Evolutionary conservation across 2,329 filamentous ascomycete genomes (phyloP).

Genomic region (Aspergillus hortae): DNA sequence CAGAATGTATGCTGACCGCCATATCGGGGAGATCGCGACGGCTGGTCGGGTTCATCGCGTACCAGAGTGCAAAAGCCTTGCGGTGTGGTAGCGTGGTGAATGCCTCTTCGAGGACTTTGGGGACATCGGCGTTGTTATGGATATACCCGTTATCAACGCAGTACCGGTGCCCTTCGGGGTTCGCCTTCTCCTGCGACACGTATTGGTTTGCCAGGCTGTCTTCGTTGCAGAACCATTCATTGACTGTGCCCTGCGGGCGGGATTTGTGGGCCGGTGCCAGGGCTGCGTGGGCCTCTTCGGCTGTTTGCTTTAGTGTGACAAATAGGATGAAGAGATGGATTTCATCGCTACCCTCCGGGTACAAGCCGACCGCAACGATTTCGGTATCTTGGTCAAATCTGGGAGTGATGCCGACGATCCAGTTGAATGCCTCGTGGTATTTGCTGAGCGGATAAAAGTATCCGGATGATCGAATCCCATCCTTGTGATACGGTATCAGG

Average conservation of each 20-base stretch:
- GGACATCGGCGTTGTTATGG: constrained; percentile 45
- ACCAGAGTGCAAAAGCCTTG: constrained; percentile 50
- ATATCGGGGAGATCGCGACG: constrained; percentile 45
- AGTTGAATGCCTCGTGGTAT: constrained; percentile 47
- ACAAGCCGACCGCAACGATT: constrained; percentile 23
- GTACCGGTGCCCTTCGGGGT: constrained; percentile 50
- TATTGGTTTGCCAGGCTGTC: constrained; percentile 31
- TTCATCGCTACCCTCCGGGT: constrained; percentile 35
- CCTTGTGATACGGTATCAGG: constrained; percentile 23
- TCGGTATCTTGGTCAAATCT: constrained; percentile 20
- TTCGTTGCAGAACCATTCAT: constrained; percentile 36
- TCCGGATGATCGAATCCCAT: constrained; percentile 29
- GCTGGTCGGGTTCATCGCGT: constrained; percentile 50
- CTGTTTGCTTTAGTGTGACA: constrained; percentile 15
- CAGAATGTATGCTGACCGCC: constrained; percentile 54
- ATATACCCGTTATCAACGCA: constrained; percentile 52
- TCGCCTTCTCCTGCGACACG: constrained; percentile 43
- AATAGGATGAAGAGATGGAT: constrained; percentile 15
- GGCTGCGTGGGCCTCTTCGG: constrained; percentile 11
- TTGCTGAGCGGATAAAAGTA: constrained; percentile 48
- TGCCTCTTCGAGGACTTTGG: constrained; percentile 42
- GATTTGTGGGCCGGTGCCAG: constrained; percentile 23
- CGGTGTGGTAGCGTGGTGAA: constrained; percentile 48
- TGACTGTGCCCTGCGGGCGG: constrained; percentile 35
- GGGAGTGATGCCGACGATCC: constrained; percentile 35